phyloP scores from a whole-genome alignment of 768 basidiomycete genomes.

The Tricholoma sp. region DNA sequence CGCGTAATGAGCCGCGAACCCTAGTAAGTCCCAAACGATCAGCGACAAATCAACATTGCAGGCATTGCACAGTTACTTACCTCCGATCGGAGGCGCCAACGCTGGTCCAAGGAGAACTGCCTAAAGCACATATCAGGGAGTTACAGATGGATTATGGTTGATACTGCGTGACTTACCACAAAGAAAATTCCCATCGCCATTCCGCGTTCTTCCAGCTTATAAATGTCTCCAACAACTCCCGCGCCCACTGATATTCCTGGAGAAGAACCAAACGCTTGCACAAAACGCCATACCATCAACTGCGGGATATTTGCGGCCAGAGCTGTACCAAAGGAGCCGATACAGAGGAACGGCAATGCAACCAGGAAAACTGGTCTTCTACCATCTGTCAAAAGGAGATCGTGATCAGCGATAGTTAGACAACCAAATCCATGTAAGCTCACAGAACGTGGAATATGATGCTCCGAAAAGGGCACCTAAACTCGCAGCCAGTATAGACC shows the following conservation, averaged over 20 bases:
- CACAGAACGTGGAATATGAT: slow-evolving; percentile 35
- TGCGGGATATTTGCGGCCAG: slow-evolving; percentile 31
- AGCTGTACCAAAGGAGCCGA: slow-evolving; percentile 58
- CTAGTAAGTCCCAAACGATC: slow-evolving; percentile 19
- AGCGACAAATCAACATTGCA: not conserved
- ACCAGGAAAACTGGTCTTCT: slow-evolving; percentile 53
- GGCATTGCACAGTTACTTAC: slow-evolving; percentile 18
- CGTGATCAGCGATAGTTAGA: not conserved
- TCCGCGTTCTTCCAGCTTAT: slow-evolving; percentile 50
- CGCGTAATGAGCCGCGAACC: slow-evolving; percentile 48
- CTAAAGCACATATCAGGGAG: slow-evolving; percentile 22
- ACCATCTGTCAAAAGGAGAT: slow-evolving; percentile 46
- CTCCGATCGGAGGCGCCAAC: slow-evolving; percentile 55
- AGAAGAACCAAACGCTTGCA: slow-evolving; percentile 63
- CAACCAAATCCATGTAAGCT: slow-evolving; percentile 5
- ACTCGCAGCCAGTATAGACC: slow-evolving; percentile 29
- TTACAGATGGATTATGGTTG: too few species aligned
- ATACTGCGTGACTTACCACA: slow-evolving; percentile 21
- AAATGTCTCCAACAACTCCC: slow-evolving; percentile 57
- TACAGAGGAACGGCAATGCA: slow-evolving; percentile 50
- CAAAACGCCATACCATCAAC: slow-evolving; percentile 53
- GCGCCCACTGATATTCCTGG: slow-evolving; percentile 46
- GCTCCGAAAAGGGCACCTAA: slow-evolving; percentile 29
- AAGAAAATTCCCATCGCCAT: slow-evolving; percentile 32
- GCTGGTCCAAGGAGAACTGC: slow-evolving; percentile 54